Percentiles rank a stretch among this genome's conserved stretches.
phyloP scores from a whole-genome alignment of 1,284 basidiomycete species.

The Cutaneotrichosporon curvatum region DNA sequence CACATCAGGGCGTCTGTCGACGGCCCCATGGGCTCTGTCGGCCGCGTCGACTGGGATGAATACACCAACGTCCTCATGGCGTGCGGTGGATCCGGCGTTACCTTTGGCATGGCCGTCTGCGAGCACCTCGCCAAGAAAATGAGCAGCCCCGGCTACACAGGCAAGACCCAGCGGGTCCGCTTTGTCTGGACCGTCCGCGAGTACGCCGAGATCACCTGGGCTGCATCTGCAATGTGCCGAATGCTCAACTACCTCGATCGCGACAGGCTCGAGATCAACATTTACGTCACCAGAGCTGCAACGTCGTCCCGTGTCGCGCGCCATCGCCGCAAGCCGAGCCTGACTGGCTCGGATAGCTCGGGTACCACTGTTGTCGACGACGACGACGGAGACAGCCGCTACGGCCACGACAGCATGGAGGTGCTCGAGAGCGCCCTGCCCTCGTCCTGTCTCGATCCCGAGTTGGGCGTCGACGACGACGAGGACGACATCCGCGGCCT shows the following conservation, averaged over 20 bases:
- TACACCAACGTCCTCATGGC: slow-evolving; percentile 63
- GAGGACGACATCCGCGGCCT: slow-evolving; percentile 48
- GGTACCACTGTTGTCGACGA: neutral
- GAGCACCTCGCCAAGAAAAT: slow-evolving; percentile 64
- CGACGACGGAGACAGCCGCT: neutral
- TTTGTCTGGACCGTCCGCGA: slow-evolving; percentile 82
- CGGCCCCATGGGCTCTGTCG: slow-evolving; percentile 68
- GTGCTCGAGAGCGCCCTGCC: neutral
- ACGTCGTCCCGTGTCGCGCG: too few species aligned
- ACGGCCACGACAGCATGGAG: neutral
- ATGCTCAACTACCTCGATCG: slow-evolving; percentile 60
- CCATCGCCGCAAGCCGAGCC: too few species aligned
- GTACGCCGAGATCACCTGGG: slow-evolving; percentile 76
- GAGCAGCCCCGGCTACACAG: slow-evolving; percentile 45
- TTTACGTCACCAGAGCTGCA: slow-evolving; percentile 62
- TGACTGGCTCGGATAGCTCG: slow-evolving; percentile 14
- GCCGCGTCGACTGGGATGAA: slow-evolving; percentile 59
- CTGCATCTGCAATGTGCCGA: slow-evolving; percentile 60
- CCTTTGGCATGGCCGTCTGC: slow-evolving; percentile 66
- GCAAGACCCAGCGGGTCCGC: slow-evolving; percentile 57
- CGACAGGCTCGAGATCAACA: slow-evolving; percentile 61
- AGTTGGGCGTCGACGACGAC: neutral
- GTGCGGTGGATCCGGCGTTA: slow-evolving; percentile 72
- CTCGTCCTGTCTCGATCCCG: slow-evolving; percentile 5
- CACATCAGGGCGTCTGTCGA: slow-evolving; percentile 62